A percentile compares a stretch with the other conserved stretches of the same genome.
These are phyloP conservation scores for Mimosa pudica DNA, from an alignment of 306 rosid genomes.

Conservation along the genomic window DNA sequence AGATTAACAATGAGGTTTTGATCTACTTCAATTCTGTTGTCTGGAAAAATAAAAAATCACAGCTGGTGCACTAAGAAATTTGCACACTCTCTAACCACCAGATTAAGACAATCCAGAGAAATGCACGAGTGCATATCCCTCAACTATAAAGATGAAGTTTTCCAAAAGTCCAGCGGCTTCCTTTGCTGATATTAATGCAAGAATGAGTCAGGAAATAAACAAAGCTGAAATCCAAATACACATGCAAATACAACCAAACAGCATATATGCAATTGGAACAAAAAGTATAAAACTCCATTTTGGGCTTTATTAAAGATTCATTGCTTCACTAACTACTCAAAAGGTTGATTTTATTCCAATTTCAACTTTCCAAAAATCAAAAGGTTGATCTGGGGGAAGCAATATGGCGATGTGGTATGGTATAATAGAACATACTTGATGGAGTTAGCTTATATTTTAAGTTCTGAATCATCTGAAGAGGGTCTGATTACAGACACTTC, in stretches of 20 bases:
- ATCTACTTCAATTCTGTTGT: background rate
- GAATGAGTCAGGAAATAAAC: conserved; percentile 14
- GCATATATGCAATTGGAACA: background rate
- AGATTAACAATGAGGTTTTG: background rate
- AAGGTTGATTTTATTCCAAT: background rate
- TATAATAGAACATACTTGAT: background rate
- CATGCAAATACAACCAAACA: background rate
- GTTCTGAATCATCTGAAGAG: background rate
- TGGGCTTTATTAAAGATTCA: background rate
- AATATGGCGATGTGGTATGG: background rate
- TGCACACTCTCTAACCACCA: background rate
- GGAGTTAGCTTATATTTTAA: background rate
- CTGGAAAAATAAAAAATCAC: background rate
- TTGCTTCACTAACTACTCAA: background rate
- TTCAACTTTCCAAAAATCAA: background rate
- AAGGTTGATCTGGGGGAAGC: background rate
- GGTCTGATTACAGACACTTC: background rate
- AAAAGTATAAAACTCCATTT: background rate
- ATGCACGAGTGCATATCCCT: background rate
- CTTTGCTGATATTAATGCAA: conserved; percentile 65
- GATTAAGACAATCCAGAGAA: background rate
- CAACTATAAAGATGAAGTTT: conserved; percentile 60
- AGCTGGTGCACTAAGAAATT: background rate
- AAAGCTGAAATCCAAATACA: conserved; percentile 9
- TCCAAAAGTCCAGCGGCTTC: conserved; percentile 81